phyloP scores from a whole-genome alignment of 164 flowering plant species.

The Annona cherimola region DNA sequence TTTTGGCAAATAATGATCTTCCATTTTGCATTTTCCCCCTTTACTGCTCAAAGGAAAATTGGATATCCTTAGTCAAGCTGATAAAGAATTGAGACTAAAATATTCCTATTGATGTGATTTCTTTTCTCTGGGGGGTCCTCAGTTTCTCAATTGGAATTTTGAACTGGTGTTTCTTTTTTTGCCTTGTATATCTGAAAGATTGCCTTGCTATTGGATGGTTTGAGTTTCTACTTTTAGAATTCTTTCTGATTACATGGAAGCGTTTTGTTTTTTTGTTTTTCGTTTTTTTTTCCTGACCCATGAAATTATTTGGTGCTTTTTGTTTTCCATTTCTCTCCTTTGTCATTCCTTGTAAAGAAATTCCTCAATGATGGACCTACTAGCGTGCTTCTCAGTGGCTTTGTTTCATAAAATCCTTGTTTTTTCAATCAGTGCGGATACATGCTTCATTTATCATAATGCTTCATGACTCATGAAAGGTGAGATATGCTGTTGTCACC shows the following conservation, averaged over 20 bases:
- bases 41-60: neutral
- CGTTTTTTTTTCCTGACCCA: neutral
- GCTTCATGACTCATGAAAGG: no score
- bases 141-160: neutral
- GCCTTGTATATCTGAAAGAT: neutral
- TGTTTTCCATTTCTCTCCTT: neutral
- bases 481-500: no score
- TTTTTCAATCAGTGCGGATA: no score
- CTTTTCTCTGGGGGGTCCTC: no score
- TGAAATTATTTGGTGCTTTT: neutral
- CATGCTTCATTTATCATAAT: no score
- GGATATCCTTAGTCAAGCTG: neutral
- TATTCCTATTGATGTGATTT: neutral
- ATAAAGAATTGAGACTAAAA: neutral
- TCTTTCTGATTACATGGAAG: neutral
- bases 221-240: neutral
- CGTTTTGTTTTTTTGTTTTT: no score
- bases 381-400: no score
- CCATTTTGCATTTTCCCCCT: no score
- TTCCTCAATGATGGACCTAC: neutral
- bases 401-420: no score
- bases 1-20: no score
- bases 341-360: neutral
- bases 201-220: neutral
- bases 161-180: neutral